Base-by-base conservation (phyloP, 2,329 filamentous ascomycete species). In the Blastomyces parvus region DNA sequence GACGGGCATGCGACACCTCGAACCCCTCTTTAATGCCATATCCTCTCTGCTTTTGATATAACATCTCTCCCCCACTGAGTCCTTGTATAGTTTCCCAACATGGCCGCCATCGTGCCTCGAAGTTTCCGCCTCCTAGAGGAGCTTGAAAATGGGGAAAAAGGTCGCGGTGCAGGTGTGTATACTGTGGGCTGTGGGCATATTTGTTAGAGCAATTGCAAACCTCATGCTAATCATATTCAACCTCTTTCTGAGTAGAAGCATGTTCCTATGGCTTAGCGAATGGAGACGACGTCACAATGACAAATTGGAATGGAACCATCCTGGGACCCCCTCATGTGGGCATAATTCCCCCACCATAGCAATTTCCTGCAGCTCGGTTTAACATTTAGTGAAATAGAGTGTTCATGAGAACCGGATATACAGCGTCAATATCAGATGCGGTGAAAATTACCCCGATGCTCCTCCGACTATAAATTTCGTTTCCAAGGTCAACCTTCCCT, bases 391-490 rank as follows among this genome's bases (percentile, higher is more conserved):
- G 55, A 56, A 62, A 53, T 72, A 94, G 90, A 96, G 91, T 78
- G 91, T 88, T 66, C 93, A 97, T 76, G 94, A 99, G 82, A 99
- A 99, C 80, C 89, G 94, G 72, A 99, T 99, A 80, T 99, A 99
- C 83, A 95, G 91, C 70, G 84, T 99, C 71, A 95, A 93, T 78
- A 96, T 99, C 81, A 88, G 96, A 80, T 99, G 94, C 80, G 92
- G 91, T 66, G 83, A 86, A 59, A 82, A 89, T 64, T 99, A 99
- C 76, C 94, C 94, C 61, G 91, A 96, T 74, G 81, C 85, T 66
- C 94, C 94, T 56, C 94, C 94, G 0, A 86, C 88, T 60, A 90
- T 99, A 72, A 87, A 93, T 72, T 99, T 99, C 78, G 86, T 94
- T 71, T 96, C 89, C 71, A 89, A 91, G 77, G 88, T 99, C 79